A percentile compares a stretch with the other conserved stretches of the same genome.
Evolutionary conservation across 1,139 yeast genomes (phyloP).

Genomic region (Taiozyma onychis): DNA sequence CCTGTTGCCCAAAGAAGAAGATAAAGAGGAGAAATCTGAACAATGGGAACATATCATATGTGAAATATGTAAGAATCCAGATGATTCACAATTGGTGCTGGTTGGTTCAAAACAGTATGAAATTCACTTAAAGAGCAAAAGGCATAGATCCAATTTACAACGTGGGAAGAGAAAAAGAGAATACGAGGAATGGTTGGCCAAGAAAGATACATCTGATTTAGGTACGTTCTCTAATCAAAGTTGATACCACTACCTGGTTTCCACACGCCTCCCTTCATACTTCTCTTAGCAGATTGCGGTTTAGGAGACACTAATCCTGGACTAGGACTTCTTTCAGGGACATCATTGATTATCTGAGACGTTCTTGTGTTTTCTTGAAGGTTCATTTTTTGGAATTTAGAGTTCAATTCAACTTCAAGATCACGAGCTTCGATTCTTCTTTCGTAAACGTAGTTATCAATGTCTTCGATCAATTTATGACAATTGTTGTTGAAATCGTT

Average conservation of each 20-base stretch:
- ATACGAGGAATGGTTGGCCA: slow-evolving; percentile 35
- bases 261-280: slow-evolving; percentile 27
- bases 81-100: slow-evolving; percentile 52
- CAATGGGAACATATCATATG: slow-evolving; percentile 74
- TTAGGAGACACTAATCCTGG: slow-evolving; percentile 20
- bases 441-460: slow-evolving; percentile 48
- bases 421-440: slow-evolving; percentile 52
- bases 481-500: slow-evolving; percentile 51
- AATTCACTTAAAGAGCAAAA: slow-evolving; percentile 58
- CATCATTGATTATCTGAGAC: slow-evolving; percentile 1
- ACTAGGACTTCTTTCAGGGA: slow-evolving; percentile 7
- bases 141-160: slow-evolving; percentile 46
- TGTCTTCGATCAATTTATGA: slow-evolving; percentile 40
- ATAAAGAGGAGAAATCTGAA: slow-evolving; percentile 21
- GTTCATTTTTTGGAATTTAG: slow-evolving; percentile 14
- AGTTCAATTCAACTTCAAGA: slow-evolving; percentile 31
- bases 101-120: slow-evolving; percentile 74
- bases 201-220: neutral
- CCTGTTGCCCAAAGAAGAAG: slow-evolving; percentile 28
- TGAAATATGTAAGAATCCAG: slow-evolving; percentile 53
- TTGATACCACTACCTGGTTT: slow-evolving; percentile 31
- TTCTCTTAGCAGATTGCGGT: slow-evolving; percentile 15
- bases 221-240: slow-evolving; percentile 21
- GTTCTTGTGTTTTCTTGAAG: slow-evolving; percentile 1
- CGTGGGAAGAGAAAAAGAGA: slow-evolving; percentile 38